Evolutionary conservation across 148 eudicot species (phyloP), one percentile per base, ranked within the genome.

Genomic region (Camellia granthamiana): DNA sequence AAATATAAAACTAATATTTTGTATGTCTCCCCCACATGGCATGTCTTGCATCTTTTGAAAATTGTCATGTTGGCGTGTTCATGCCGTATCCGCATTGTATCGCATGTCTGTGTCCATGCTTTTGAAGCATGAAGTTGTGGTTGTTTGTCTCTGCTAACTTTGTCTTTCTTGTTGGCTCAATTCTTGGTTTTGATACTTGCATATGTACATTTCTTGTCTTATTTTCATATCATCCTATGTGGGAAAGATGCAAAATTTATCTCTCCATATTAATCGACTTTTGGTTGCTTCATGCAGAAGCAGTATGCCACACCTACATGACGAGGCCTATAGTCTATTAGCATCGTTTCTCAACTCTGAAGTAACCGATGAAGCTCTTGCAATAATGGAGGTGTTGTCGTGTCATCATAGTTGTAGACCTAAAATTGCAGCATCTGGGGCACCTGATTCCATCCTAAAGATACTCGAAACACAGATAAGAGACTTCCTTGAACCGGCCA

Each of bases 291-390:
- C 52, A 74, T 75, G 81, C 93, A 91, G 97, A 75, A 85, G 63
- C 75, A 77, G 85, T 54, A 69, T 78, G 78, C 79, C 55, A 21
- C 67, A 62, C 79, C 11, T 95, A 74, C 86, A 77, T 16, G 86
- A 84, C 58, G 93, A 90, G 67, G 75, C 84, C 52, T 93, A 85
- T 78, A 52, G 60, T 79, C 76, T 89, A 19, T 85, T 95, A 83
- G 89, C 93, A 44, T 89, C 89, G 58, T 82, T 86, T 75, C 89
- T 95, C 41, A 82, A 81, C 71, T 84, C 89, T 43, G 92, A 84
- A 71, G 87, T 83, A 60, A 63, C 84, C 44, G 77, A 82, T 66
- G 93, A 91, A 83, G 85, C 89, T 56, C 88, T 95, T 78, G 87
- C 89, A 52, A 82, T 90, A 51, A 42, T 92, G 69, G 96, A 89